Percentiles rank a stretch among this genome's conserved stretches.
Evolutionary conservation across 495 filamentous ascomycete species (phyloP).

Genomic region (Penicillium canescens): DNA sequence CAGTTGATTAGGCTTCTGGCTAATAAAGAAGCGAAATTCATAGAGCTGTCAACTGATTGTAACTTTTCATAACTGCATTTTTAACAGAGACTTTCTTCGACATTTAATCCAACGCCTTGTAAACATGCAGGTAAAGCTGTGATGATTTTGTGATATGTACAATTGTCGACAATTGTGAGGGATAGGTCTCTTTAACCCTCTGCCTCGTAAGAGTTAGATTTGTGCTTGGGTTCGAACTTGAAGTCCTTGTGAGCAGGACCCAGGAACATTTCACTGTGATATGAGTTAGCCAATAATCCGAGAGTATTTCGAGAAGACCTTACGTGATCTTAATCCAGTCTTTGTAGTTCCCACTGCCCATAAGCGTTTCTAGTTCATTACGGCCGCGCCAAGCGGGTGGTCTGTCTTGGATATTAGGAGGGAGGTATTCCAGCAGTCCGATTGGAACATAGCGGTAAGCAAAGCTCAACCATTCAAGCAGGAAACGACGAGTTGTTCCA

Average conservation of each 20-base stretch:
- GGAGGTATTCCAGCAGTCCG: conserved; percentile 83
- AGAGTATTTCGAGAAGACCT: conserved; percentile 25
- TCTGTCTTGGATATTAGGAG: conserved; percentile 82
- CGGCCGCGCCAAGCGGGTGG: conserved; percentile 80
- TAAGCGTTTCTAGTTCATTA: conserved; percentile 86
- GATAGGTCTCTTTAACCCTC: conserved; percentile 49
- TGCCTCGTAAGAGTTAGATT: conserved; percentile 79
- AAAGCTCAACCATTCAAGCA: conserved; percentile 96
- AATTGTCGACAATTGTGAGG: not conserved
- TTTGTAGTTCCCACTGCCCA: conserved; percentile 85
- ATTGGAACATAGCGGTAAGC: conserved; percentile 85
- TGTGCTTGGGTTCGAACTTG: conserved; percentile 97
- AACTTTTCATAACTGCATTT: not conserved
- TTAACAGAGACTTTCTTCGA: not conserved
- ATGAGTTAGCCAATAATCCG: conserved; percentile 5
- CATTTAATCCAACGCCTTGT: not conserved
- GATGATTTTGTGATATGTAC: conserved; percentile 9
- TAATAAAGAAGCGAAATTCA: no score
- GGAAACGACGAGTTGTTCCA: conserved; percentile 82
- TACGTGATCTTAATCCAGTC: conserved; percentile 99
- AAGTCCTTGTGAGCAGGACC: conserved; percentile 88
- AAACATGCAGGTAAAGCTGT: conserved; percentile 1
- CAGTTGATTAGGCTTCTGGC: conserved; percentile 19
- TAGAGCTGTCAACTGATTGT: no score
- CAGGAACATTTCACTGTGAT: conserved; percentile 88